Percentiles rank a stretch among this genome's conserved stretches.
Conservation (phyloP, 768 basidiomycete species). For the Mycena capillaripes region DNA sequence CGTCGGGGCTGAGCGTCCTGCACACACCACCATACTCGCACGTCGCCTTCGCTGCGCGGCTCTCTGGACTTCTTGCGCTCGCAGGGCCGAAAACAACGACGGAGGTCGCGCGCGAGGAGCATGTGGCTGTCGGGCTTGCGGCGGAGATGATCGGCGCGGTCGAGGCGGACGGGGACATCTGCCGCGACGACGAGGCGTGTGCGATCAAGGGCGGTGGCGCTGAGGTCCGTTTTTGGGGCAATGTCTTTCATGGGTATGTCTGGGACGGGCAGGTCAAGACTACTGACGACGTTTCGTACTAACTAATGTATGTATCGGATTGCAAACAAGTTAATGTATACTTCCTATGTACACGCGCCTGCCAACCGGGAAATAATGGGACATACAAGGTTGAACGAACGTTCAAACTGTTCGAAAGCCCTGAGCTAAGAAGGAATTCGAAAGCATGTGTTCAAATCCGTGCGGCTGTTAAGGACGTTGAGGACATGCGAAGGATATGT, state of each 20-base stretch:
- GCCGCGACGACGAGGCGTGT: constrained; percentile 76
- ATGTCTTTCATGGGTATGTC: constrained; percentile 74
- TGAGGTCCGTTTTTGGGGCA: constrained; percentile 82
- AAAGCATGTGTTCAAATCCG: no score
- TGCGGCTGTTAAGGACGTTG: no score
- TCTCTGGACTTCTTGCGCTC: constrained; percentile 67
- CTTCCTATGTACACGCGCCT: no score
- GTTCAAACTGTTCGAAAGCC: no score
- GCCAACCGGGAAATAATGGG: no score
- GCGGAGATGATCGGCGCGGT: constrained; percentile 84
- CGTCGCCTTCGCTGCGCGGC: constrained; percentile 75
- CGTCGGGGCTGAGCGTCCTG: constrained; percentile 83
- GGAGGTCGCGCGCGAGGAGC: constrained; percentile 80
- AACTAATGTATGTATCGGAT: constrained; percentile 7
- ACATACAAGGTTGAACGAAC: no score
- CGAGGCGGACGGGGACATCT: constrained; percentile 78
- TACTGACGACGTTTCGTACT: neutral
- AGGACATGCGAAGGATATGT: no score
- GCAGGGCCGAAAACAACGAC: constrained; percentile 70
- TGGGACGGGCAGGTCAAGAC: constrained; percentile 77
- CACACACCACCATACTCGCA: constrained; percentile 86
- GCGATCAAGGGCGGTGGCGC: constrained; percentile 59
- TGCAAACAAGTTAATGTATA: no score
- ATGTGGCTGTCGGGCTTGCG: constrained; percentile 78
- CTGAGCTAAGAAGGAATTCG: no score